Evolutionary conservation across 208 protist genomes (phyloP).

Genomic region (Crithidia sp.): DNA sequence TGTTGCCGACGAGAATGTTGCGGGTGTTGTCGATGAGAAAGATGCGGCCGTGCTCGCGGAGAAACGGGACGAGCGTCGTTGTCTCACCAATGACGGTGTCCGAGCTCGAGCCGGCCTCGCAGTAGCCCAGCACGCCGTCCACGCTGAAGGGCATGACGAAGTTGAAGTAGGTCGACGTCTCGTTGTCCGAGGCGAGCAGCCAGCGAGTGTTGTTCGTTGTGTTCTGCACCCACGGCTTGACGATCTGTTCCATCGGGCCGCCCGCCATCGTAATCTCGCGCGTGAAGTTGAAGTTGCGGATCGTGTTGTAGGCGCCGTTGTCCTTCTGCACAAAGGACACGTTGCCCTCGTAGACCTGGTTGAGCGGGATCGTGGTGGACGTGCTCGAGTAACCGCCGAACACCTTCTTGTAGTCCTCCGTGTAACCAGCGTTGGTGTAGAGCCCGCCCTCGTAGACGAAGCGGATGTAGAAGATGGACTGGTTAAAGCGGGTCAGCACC

Average conservation of each 20-base stretch:
- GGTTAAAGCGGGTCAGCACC: conserved; percentile 43
- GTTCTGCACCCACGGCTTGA: conserved; percentile 42
- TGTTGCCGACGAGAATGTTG: conserved; percentile 63
- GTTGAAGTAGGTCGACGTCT: conserved; percentile 66
- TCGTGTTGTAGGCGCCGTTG: neutral
- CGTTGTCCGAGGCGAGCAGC: conserved; percentile 37
- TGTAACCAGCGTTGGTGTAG: conserved; percentile 42
- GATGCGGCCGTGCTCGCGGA: conserved; percentile 62
- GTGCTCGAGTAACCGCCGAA: conserved; percentile 29
- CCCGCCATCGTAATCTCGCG: conserved; percentile 12
- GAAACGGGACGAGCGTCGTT: conserved; percentile 41
- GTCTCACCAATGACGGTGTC: conserved; percentile 48
- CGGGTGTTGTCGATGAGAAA: conserved; percentile 53
- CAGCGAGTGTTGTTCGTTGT: conserved; percentile 32
- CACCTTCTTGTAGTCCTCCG: conserved; percentile 20
- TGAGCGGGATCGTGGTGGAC: conserved; percentile 16
- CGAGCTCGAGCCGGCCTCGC: conserved; percentile 50
- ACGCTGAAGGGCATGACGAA: conserved; percentile 74
- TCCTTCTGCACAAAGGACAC: conserved; percentile 20
- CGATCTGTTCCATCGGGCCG: conserved; percentile 51
- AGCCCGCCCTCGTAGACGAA: conserved; percentile 38
- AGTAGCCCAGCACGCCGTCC: conserved; percentile 46
- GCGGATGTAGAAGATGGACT: conserved; percentile 44
- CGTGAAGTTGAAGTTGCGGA: conserved; percentile 29
- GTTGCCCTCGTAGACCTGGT: conserved; percentile 30